These are phyloP conservation scores for Suaeda aralocaspica DNA, from an alignment of 148 eudicot species.

Conservation along the genomic window DNA sequence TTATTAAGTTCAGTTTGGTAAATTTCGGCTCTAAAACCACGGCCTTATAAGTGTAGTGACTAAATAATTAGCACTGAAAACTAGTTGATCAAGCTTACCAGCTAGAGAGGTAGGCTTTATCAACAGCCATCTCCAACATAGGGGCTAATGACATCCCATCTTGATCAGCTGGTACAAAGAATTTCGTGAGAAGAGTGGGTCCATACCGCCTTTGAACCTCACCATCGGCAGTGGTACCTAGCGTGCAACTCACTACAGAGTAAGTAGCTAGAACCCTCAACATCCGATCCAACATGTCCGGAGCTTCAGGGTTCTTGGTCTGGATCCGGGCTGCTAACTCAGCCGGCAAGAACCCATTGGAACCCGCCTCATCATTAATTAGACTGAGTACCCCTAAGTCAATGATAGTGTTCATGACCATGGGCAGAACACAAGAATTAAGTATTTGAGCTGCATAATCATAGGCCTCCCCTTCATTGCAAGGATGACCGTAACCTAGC, in stretches of 20 bases:
- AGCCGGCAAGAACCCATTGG: conserved; percentile 36
- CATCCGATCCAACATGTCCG: conserved; percentile 49
- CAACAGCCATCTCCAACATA: conserved; percentile 14
- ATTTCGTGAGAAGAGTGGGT: conserved; percentile 19
- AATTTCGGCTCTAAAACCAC: too few relatives aligned
- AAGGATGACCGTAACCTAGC: too few relatives aligned
- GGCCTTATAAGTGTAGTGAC: too few relatives aligned
- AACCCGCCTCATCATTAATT: conserved; percentile 23
- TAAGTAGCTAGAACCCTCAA: conserved; percentile 36
- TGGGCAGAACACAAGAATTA: neutral
- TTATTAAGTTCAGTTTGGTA: too few relatives aligned
- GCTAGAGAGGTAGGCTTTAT: conserved; percentile 13
- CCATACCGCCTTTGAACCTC: conserved; percentile 14
- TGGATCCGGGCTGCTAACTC: conserved; percentile 43
- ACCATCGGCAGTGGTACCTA: neutral
- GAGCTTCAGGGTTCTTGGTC: neutral
- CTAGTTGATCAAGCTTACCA: conserved; percentile 4
- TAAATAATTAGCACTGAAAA: too few relatives aligned
- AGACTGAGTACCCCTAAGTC: conserved; percentile 8
- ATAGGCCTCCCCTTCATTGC: neutral
- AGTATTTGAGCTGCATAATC: conserved; percentile 5
- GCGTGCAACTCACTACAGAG: conserved; percentile 14
- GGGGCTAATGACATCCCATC: conserved; percentile 26
- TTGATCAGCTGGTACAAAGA: conserved; percentile 7
- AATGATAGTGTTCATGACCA: conserved; percentile 10